Base-by-base conservation (phyloP, 768 basidiomycete species). In the Mrakia blollopis region DNA sequence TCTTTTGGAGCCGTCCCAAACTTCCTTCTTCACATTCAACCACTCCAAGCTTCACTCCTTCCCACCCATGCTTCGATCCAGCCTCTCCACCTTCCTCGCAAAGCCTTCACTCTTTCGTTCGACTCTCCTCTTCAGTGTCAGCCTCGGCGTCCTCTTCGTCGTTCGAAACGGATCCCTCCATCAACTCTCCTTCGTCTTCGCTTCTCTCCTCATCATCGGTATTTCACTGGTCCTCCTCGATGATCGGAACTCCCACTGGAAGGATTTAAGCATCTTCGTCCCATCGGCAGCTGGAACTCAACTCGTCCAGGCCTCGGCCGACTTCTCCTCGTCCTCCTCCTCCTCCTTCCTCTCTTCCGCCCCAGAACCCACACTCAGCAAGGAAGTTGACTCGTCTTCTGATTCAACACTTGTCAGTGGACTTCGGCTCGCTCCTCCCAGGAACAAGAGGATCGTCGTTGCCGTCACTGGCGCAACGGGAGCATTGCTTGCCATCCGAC, bases 401-500 rank as follows among this genome's bases (percentile, higher is more conserved):
- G 54, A 18, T 50, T 18, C 11, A 1, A 47, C 25, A 5, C 39
- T 30, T 18, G 35, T 16, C 23, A 47, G 28, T 25, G 72, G 57
- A 0, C 57, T 63, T 37, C 54, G 54, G 0, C 25, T 63, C 2
- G 61, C 72, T 32, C 54, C 72, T 61, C 57, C 54, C 5, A 57
- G 72, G 41, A 63, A 44, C n/a, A 74, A 74, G 61, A 37, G 63
- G 39, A 37, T 74, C 44, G 32, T 74, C 44, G 44, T 74, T 18
- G 73, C 73, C 61, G 47, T 74, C 11, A 74, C 73, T 44, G 73
- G 73, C 10, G 73, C 73, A 8, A 74, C 73, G 0, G 73, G 73
- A 5, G 37, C 73, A 4, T 35, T 74, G 6, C 50, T 63, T 8
- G 73, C 73, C 4, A 74, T 74, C 44, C 61, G 73, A n/a, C 41